Evolutionary conservation across 2,329 filamentous ascomycete species (phyloP), one percentile per base, ranked within the genome.

Genomic region (Clathrospora elynae): DNA sequence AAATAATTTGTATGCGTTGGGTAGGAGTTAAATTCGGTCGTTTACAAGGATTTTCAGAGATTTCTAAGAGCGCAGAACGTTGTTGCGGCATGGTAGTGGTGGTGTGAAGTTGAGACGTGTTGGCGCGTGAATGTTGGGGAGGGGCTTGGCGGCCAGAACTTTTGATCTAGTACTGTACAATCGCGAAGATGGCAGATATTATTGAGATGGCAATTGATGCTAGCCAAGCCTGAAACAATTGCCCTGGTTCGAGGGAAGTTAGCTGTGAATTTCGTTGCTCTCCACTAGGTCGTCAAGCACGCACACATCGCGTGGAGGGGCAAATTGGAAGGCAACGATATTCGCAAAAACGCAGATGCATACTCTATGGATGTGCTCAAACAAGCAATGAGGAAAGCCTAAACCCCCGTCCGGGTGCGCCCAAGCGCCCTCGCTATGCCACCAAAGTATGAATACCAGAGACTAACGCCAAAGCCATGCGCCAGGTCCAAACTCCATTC

Each of bases 351-450:
- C 6, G 12, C 19, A 16, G 1, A 20, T 22, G 8, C 13, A 20
- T 25, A 20, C 26, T 24, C 23, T 24, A 33, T 42, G 33, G 33
- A n/a, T 23, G 33, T 24, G n/a, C 5, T 17, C 10, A 33, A 30
- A 28, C 19, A 29, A 32, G 16, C 35, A 13, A 42, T 26, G 22
- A 6, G 20, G 20, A 22, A 35, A 35, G 34, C 31, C 42, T 30
- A 33, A 34, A 26, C 9, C 19, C 18, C 18, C 25, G 18, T 35
- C 30, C 23, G 18, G 32, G 26, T 37, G 29, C 46, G 25, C 51
- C 55, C 17, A 38, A 49, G 46, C 53, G 42, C 51, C 51, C 31
- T 45, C 50, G 55, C 55, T 58, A 56, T 58, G 50, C 55, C 50
- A 20, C 41, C 36, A 41, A 43, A 19, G 26, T 44, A 50, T 35